Evolutionary conservation across 2,329 filamentous ascomycete genomes (phyloP).

Genomic region (Aspergillus cejpii): DNA sequence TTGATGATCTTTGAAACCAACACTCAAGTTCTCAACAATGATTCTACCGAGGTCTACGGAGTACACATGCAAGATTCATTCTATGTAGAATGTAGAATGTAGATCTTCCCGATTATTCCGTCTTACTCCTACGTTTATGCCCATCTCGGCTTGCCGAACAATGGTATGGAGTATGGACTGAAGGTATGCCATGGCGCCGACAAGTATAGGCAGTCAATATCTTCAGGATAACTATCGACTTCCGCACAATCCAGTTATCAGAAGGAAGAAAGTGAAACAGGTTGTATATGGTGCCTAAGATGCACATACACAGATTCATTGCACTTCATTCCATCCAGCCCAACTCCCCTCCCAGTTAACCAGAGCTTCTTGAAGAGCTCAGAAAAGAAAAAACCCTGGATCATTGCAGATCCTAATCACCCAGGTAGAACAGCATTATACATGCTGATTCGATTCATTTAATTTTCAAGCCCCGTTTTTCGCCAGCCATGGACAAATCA

Average conservation of each 20-base stretch:
- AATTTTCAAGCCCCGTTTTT: conserved; percentile 2
- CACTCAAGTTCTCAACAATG: background rate
- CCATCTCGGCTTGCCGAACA: background rate
- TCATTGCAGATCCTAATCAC: conserved; percentile 5
- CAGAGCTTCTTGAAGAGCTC: conserved; percentile 8
- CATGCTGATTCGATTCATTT: background rate
- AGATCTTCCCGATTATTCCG: background rate
- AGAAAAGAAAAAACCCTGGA: background rate
- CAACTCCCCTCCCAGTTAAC: conserved; percentile 8
- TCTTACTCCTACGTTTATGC: background rate
- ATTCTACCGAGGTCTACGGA: too few relatives aligned
- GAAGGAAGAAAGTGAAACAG: too few relatives aligned
- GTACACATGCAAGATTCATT: too few relatives aligned
- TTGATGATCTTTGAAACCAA: background rate
- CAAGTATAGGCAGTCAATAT: background rate
- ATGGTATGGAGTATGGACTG: background rate
- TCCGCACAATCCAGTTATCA: background rate
- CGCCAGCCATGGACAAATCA: conserved; percentile 6
- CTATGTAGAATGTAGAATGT: too few relatives aligned
- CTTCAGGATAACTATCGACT: background rate
- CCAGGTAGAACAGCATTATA: conserved; percentile 2
- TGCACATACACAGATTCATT: conserved; percentile 5
- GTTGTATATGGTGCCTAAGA: too few relatives aligned
- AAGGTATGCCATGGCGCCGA: background rate
- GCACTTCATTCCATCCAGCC: conserved; percentile 7